phyloP scores from a whole-genome alignment of 1,284 basidiomycete species.

The Flammula alnicola region DNA sequence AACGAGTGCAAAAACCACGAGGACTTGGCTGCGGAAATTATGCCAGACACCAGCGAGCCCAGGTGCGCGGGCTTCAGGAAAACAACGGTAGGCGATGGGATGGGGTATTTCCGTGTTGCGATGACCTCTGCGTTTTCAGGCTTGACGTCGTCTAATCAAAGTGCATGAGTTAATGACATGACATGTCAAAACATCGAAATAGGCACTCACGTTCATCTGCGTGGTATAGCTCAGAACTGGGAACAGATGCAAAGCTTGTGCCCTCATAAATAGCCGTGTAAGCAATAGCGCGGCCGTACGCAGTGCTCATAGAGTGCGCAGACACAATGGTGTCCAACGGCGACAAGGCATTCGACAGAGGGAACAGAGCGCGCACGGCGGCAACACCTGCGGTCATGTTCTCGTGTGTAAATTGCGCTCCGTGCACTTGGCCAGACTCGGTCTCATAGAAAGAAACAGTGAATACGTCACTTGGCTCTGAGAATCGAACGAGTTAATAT shows the following conservation, averaged over 20 bases:
- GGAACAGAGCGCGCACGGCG: slow-evolving; percentile 67
- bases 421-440: slow-evolving; percentile 56
- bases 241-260: slow-evolving; percentile 67
- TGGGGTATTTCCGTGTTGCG: slow-evolving; percentile 48
- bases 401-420: slow-evolving; percentile 72
- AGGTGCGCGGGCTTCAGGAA: slow-evolving; percentile 68
- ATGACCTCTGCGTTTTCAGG: slow-evolving; percentile 25
- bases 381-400: slow-evolving; percentile 82
- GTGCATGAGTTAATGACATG: too few relatives aligned
- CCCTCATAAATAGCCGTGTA: slow-evolving; percentile 79
- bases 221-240: slow-evolving; percentile 57
- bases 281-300: slow-evolving; percentile 73
- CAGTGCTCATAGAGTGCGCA: slow-evolving; percentile 67
- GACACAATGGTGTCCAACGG: slow-evolving; percentile 75
- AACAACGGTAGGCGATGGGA: slow-evolving; percentile 70
- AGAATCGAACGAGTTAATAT: not conserved
- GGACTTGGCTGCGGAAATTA: slow-evolving; percentile 57
- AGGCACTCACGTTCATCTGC: slow-evolving; percentile 45
- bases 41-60: slow-evolving; percentile 49
- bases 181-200: not conserved
- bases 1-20: slow-evolving; percentile 57
- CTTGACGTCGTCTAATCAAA: slow-evolving; percentile 16
- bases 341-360: slow-evolving; percentile 63
- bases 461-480: slow-evolving; percentile 19
- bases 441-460: slow-evolving; percentile 65